Conservation (phyloP, 768 basidiomycete genomes). For the Boletus pseudopeckii region DNA sequence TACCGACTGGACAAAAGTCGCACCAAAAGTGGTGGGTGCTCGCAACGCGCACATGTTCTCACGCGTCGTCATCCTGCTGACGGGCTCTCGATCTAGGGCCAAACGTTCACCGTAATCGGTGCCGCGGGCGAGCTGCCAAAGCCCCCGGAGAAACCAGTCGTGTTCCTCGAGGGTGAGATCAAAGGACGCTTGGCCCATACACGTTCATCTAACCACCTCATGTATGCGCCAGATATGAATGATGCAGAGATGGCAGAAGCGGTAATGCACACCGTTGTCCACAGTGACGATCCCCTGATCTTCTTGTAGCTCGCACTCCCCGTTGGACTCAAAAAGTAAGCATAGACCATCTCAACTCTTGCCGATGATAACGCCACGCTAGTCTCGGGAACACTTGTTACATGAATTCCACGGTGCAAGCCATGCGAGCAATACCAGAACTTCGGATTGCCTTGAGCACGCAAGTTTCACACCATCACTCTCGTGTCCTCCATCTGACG, state of each 20-base stretch:
- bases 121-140: slow-evolving; percentile 90
- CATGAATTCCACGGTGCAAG: slow-evolving; percentile 94
- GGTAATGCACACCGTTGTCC: slow-evolving; percentile 40
- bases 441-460: slow-evolving; percentile 66
- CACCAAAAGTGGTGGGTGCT: slow-evolving; percentile 66
- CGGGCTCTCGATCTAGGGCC: slow-evolving; percentile 50
- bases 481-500: neutral
- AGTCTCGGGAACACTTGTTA: slow-evolving; percentile 95
- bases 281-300: neutral
- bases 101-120: slow-evolving; percentile 91
- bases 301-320: slow-evolving; percentile 64
- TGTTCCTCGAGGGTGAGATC: slow-evolving; percentile 79
- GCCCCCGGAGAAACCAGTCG: slow-evolving; percentile 71
- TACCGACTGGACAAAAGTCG: slow-evolving; percentile 79
- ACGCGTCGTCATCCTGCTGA: slow-evolving; percentile 2
- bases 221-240: slow-evolving; percentile 65
- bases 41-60: neutral
- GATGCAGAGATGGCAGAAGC: slow-evolving; percentile 77
- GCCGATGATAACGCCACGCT: neutral
- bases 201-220: slow-evolving; percentile 12
- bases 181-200: neutral
- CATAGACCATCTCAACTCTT: neutral
- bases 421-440: slow-evolving; percentile 90
- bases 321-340: slow-evolving; percentile 76
- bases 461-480: slow-evolving; percentile 35